These are phyloP conservation scores for Apiotrichum domesticum DNA, from an alignment of 1,284 basidiomycete species.

Conservation along the genomic window DNA sequence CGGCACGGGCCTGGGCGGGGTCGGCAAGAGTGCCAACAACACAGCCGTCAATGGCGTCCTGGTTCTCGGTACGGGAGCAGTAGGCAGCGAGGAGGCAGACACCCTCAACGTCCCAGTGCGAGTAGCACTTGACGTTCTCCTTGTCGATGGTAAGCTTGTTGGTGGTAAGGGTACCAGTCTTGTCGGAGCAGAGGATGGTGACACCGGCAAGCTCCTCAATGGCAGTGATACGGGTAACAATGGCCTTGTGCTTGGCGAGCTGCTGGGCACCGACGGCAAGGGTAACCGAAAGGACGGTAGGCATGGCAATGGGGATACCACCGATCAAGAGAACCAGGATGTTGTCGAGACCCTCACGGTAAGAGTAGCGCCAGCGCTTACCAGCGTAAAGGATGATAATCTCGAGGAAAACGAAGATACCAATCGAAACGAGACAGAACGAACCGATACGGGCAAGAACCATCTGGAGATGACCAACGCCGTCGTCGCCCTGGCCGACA, in stretches of 20 bases:
- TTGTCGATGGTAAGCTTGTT: constrained; percentile 98
- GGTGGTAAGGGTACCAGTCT: constrained; percentile 94
- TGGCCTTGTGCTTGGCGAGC: constrained; percentile 96
- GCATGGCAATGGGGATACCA: constrained; percentile 99
- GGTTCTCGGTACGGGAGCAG: constrained; percentile 96
- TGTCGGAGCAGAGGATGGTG: constrained; percentile 94
- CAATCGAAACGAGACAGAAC: constrained; percentile 90
- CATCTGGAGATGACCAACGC: constrained; percentile 95
- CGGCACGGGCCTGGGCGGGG: constrained; percentile 67
- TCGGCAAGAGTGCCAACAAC: constrained; percentile 77
- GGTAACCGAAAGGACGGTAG: constrained; percentile 90
- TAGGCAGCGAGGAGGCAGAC: constrained; percentile 91
- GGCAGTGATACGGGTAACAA: constrained; percentile 95
- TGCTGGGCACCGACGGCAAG: constrained; percentile 97
- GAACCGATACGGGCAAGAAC: constrained; percentile 93
- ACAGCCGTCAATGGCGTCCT: constrained; percentile 91
- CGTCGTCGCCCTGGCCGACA: constrained; percentile 92
- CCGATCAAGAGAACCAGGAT: constrained; percentile 95
- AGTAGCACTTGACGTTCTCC: constrained; percentile 85
- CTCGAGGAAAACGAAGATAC: constrained; percentile 84
- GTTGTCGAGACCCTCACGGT: constrained; percentile 92
- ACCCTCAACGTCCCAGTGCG: constrained; percentile 79
- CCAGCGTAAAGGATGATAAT: constrained; percentile 82
- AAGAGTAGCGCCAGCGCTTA: constrained; percentile 75
- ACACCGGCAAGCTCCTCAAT: constrained; percentile 96